Evolutionary conservation across 2,329 filamentous ascomycete species (phyloP).

Genomic region (Colletotrichum tofieldiae): DNA sequence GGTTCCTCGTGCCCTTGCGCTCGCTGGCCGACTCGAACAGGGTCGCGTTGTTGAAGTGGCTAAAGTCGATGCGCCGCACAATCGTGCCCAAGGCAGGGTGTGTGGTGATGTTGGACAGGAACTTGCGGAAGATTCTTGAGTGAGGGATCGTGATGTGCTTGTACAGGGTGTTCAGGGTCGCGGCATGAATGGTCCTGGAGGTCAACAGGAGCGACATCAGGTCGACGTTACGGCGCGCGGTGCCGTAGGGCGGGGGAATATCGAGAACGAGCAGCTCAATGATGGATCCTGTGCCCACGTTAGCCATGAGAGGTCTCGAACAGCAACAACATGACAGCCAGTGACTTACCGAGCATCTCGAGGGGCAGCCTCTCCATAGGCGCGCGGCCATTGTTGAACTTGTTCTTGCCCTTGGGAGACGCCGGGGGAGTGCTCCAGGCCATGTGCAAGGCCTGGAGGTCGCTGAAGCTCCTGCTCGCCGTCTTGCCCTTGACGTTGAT

Average conservation of each 20-base stretch:
- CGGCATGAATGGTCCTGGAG: slow-evolving; percentile 81
- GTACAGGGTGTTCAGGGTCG: slow-evolving; percentile 83
- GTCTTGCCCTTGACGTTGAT: slow-evolving; percentile 72
- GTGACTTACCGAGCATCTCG: slow-evolving; percentile 78
- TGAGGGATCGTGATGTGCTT: slow-evolving; percentile 86
- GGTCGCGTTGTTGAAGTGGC: slow-evolving; percentile 86
- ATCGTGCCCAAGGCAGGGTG: slow-evolving; percentile 81
- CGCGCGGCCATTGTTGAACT: slow-evolving; percentile 64
- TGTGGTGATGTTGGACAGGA: slow-evolving; percentile 77
- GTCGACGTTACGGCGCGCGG: slow-evolving; percentile 83
- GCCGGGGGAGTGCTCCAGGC: slow-evolving; percentile 65
- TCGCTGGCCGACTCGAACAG: slow-evolving; percentile 83
- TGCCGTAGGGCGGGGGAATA: slow-evolving; percentile 79
- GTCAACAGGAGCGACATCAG: slow-evolving; percentile 82
- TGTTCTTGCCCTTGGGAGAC: slow-evolving; percentile 51
- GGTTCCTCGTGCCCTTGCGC: slow-evolving; percentile 81
- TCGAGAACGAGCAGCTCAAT: slow-evolving; percentile 83
- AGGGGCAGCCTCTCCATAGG: slow-evolving; percentile 78
- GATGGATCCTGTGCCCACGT: slow-evolving; percentile 71
- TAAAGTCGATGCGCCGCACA: slow-evolving; percentile 86
- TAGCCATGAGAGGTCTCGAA: slow-evolving; percentile 37
- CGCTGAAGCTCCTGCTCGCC: slow-evolving; percentile 74
- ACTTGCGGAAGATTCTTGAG: slow-evolving; percentile 87
- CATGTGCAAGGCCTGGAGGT: slow-evolving; percentile 70
- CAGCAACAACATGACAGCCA: slow-evolving; percentile 21